Evolutionary conservation across 139 green algal species (phyloP).

Genomic region (Chlorella sp.): DNA sequence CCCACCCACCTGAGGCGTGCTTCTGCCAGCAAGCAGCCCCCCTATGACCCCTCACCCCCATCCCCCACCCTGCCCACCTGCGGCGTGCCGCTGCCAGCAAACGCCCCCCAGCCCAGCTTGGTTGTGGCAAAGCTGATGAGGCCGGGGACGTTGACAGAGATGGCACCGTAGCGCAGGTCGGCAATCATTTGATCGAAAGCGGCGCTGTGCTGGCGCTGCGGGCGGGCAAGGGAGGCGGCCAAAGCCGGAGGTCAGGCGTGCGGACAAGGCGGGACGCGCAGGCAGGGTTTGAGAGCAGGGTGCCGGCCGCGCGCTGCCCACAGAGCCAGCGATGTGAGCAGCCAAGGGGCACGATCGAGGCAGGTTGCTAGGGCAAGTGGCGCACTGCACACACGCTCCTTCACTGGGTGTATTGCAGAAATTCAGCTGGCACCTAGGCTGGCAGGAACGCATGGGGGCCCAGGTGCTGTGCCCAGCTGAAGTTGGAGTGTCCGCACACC

Average conservation of each 20-base stretch:
- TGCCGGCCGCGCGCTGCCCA: background rate
- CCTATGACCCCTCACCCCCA: background rate
- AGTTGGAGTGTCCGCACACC: too few relatives aligned
- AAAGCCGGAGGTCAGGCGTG: background rate
- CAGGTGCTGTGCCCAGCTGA: background rate
- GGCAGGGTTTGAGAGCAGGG: background rate
- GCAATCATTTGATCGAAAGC: constrained; percentile 67
- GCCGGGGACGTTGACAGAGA: constrained; percentile 74
- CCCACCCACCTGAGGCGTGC: too few relatives aligned
- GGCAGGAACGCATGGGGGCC: too few relatives aligned
- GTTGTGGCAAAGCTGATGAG: constrained; percentile 62
- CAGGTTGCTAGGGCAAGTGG: background rate
- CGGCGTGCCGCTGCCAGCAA: constrained; percentile 53
- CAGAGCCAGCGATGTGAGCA: too few relatives aligned
- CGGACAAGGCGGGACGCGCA: too few relatives aligned
- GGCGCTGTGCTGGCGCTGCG: constrained; percentile 25
- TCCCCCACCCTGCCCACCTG: constrained; percentile 1
- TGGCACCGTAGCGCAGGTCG: constrained; percentile 73
- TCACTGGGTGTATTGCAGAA: background rate
- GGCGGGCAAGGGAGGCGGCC: background rate
- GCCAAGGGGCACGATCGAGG: background rate
- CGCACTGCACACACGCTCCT: background rate
- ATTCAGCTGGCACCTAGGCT: too few relatives aligned
- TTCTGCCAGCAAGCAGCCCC: too few relatives aligned
- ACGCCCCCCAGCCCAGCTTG: constrained; percentile 77